phyloP scores from a whole-genome alignment of 176 grass and related monocot genomes.

The Poa pratensis region DNA sequence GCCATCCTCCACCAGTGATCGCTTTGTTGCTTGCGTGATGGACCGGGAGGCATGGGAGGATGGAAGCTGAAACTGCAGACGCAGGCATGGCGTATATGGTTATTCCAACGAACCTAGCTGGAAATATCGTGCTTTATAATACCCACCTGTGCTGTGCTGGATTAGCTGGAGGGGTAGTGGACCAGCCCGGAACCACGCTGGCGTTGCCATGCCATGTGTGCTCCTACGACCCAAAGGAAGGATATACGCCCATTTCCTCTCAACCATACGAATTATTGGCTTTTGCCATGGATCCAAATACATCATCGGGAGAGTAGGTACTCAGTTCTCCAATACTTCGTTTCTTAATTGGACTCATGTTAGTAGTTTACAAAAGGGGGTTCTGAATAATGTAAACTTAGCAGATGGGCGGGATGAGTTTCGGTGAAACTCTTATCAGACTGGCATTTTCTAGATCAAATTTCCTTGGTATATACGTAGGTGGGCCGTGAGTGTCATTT shows the following conservation, averaged over 20 bases:
- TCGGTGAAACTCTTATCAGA: too few species aligned
- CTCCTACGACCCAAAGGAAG: neutral
- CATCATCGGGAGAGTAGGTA: too few species aligned
- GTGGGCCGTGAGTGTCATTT: too few species aligned
- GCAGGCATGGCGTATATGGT: slow-evolving; percentile 21
- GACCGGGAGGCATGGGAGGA: neutral
- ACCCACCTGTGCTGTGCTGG: neutral
- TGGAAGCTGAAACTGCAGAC: neutral
- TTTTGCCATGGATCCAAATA: neutral
- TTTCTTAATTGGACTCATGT: too few species aligned
- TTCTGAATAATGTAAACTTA: too few species aligned
- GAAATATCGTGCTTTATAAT: slow-evolving; percentile 6
- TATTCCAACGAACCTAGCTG: neutral
- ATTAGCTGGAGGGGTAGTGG: slow-evolving; percentile 9
- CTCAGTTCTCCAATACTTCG: too few species aligned
- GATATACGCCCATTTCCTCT: neutral
- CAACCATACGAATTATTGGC: neutral
- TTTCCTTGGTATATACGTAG: too few species aligned
- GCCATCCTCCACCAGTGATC: neutral
- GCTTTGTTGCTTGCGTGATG: neutral
- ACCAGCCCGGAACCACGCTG: slow-evolving; percentile 13
- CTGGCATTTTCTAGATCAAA: too few species aligned
- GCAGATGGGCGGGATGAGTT: too few species aligned
- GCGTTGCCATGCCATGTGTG: neutral
- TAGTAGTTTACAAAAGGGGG: too few species aligned